Evolutionary conservation across 176 grass and related monocot species (phyloP).

Genomic region (Musa acuminata): DNA sequence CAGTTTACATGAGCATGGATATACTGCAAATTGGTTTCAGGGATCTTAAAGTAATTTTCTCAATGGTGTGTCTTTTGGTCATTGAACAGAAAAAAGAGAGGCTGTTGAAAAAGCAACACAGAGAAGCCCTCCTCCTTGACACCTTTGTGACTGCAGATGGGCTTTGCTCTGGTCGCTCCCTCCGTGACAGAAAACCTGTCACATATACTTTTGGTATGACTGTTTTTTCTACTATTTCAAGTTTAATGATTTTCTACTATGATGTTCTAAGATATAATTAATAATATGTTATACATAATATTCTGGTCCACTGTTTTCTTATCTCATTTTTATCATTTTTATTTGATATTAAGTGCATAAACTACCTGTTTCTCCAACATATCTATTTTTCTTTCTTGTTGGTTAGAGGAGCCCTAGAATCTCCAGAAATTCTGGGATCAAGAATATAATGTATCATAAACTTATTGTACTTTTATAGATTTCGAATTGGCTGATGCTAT

Average conservation of each 20-base stretch:
- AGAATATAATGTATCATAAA: too few species aligned
- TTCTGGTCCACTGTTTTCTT: neutral
- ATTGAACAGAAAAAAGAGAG: conserved; percentile 72
- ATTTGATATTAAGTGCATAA: neutral
- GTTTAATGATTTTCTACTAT: neutral
- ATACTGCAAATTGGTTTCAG: neutral
- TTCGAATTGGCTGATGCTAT: too few species aligned
- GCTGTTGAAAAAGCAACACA: conserved; percentile 87
- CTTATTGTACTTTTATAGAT: too few species aligned
- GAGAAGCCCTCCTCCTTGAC: conserved; percentile 83
- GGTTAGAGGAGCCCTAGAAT: neutral
- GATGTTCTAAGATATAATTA: neutral
- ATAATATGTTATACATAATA: neutral
- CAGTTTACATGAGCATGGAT: too few species aligned
- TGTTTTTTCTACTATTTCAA: conserved; percentile 8
- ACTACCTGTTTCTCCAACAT: neutral
- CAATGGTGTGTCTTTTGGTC: conserved; percentile 21
- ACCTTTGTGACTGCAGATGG: conserved; percentile 65
- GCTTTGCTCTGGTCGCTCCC: conserved; percentile 67
- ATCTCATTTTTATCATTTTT: neutral
- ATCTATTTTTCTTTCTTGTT: neutral
- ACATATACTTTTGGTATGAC: conserved; percentile 95
- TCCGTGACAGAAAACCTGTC: conserved; percentile 77
- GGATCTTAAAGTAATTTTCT: neutral
- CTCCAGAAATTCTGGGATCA: neutral